Conservation (phyloP, 371 early-diverging fungal genomes). For the Zopfochytrium polystomum region DNA sequence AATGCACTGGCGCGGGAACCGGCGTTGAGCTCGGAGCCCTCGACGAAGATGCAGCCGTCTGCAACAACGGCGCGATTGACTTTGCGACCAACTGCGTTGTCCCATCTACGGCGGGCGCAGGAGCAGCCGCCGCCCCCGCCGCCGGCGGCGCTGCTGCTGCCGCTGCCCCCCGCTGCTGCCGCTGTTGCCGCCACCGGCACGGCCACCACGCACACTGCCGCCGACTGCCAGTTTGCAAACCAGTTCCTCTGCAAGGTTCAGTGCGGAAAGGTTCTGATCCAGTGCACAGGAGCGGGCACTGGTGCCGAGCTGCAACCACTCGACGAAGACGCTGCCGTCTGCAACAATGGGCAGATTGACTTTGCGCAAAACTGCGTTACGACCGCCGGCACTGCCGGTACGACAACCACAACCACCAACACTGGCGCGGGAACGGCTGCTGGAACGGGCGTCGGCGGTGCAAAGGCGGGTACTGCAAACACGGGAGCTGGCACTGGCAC, state of each 20-base stretch:
- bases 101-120: too few relatives aligned
- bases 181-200: too few relatives aligned
- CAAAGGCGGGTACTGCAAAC: too few relatives aligned
- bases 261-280: constrained; percentile 11
- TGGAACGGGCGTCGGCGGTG: constrained; percentile 1
- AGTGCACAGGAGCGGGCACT: constrained; percentile 6
- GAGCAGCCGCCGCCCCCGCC: background rate
- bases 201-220: too few relatives aligned
- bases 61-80: constrained; percentile 12
- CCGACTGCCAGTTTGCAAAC: too few relatives aligned
- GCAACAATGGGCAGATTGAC: constrained; percentile 11
- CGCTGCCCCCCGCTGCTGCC: too few relatives aligned
- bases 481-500: too few relatives aligned
- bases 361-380: constrained; percentile 2
- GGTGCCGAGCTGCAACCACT: constrained; percentile 1
- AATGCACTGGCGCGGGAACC: constrained; percentile 6
- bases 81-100: constrained; percentile 4
- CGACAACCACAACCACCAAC: too few relatives aligned
- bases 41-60: constrained; percentile 7
- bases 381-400: too few relatives aligned
- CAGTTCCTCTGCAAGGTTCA: background rate
- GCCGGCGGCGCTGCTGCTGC: background rate
- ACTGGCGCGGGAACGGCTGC: too few relatives aligned
- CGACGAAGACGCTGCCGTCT: constrained; percentile 7
- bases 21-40: too few relatives aligned